These are phyloP conservation scores for Tylopilus sp. DNA, from an alignment of 1,284 basidiomycete genomes.

Conservation along the genomic window DNA sequence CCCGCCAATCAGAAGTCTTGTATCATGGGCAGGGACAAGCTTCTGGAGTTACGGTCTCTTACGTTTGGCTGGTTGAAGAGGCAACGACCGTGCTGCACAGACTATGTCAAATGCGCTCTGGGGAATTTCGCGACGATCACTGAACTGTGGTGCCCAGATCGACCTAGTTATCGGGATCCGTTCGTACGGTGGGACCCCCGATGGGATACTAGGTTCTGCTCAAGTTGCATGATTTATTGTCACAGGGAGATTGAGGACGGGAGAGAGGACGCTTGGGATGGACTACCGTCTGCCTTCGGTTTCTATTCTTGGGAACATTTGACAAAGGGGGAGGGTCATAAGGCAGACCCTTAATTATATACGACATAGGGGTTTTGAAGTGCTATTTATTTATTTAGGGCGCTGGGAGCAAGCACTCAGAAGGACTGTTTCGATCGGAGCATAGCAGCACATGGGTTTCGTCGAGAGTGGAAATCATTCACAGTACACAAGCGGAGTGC, in stretches of 20 bases:
- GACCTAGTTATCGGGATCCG: conserved; percentile 19
- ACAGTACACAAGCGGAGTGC: no score
- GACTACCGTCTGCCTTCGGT: conserved; percentile 23
- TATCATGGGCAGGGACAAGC: conserved; percentile 27
- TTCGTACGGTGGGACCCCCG: conserved; percentile 24
- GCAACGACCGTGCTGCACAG: conserved; percentile 16
- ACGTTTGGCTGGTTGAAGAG: conserved; percentile 22
- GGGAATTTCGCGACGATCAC: conserved; percentile 22
- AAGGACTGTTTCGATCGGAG: no score
- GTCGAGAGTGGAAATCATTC: no score
- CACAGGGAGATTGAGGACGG: conserved; percentile 27
- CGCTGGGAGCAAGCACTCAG: not conserved
- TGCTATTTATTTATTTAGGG: not conserved
- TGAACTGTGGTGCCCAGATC: conserved; percentile 21
- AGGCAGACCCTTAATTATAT: conserved; percentile 8
- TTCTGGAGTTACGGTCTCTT: conserved; percentile 21
- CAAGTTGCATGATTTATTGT: conserved; percentile 21
- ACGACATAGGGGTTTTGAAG: not conserved
- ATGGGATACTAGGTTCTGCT: conserved; percentile 27
- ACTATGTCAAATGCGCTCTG: conserved; percentile 20
- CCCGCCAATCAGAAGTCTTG: conserved; percentile 26
- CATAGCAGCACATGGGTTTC: no score
- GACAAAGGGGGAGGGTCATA: conserved; percentile 4
- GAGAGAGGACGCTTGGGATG: conserved; percentile 26
- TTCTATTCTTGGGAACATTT: conserved; percentile 17